phyloP scores from a whole-genome alignment of 2,329 filamentous ascomycete genomes.

The Aspergillus cejpii region DNA sequence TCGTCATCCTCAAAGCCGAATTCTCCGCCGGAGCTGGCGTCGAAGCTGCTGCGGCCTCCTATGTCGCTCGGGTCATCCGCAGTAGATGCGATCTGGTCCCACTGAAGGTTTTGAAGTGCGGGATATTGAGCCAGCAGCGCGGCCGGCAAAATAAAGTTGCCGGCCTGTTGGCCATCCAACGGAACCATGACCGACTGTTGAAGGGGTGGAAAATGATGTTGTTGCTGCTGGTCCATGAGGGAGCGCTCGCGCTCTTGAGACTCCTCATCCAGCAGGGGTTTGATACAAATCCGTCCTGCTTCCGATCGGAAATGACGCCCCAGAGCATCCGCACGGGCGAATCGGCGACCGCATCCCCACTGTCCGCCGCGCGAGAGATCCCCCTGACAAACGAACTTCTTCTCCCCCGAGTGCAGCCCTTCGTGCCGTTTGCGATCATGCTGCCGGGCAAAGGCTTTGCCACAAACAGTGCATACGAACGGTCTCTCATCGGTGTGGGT shows the following conservation, averaged over 20 bases:
- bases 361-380: constrained; percentile 73
- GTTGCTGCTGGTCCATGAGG: constrained; percentile 66
- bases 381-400: constrained; percentile 96
- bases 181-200: constrained; percentile 56
- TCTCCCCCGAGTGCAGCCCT: constrained; percentile 91
- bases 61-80: constrained; percentile 54
- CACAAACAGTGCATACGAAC: constrained; percentile 94
- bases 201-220: constrained; percentile 56
- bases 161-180: constrained; percentile 49
- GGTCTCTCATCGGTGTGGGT: constrained; percentile 96
- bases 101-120: constrained; percentile 82
- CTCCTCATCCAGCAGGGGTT: constrained; percentile 93
- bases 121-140: constrained; percentile 89
- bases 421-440: constrained; percentile 97
- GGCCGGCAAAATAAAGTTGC: constrained; percentile 70
- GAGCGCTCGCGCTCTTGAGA: constrained; percentile 70
- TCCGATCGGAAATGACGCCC: constrained; percentile 93
- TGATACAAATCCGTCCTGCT: constrained; percentile 92
- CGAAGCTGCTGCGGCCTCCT: constrained; percentile 55
- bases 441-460: constrained; percentile 94
- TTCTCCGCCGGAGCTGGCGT: constrained; percentile 41
- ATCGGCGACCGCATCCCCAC: constrained; percentile 90
- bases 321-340: constrained; percentile 89
- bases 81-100: constrained; percentile 64
- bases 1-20: constrained; percentile 42